phyloP scores from a whole-genome alignment of 306 rosid genomes.

The Cicer arietinum region DNA sequence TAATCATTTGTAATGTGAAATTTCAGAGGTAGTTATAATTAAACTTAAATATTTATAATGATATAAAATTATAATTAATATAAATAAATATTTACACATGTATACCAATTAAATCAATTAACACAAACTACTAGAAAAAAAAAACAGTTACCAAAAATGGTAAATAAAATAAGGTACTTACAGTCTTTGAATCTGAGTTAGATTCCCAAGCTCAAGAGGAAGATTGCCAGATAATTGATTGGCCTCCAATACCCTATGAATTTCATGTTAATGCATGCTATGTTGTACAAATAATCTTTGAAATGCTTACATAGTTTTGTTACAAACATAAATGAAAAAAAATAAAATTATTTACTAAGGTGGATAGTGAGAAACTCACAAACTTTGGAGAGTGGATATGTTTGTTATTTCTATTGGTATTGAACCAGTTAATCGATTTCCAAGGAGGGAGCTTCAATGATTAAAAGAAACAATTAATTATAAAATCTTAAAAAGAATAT shows the following conservation, averaged over 20 bases:
- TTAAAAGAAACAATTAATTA: not conserved
- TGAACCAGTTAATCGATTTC: conserved; percentile 48
- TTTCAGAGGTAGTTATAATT: no score
- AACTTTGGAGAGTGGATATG: conserved; percentile 57
- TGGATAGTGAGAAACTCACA: conserved; percentile 54
- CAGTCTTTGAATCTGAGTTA: conserved; percentile 54
- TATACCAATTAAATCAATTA: not conserved
- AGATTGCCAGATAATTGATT: conserved; percentile 63
- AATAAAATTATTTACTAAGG: not conserved
- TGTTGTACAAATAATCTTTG: not conserved
- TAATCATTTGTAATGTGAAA: not conserved
- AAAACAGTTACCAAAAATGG: not conserved
- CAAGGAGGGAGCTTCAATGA: conserved; percentile 46
- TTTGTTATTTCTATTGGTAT: conserved; percentile 58
- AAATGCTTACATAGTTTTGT: not conserved
- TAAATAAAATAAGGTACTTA: conserved; percentile 37
- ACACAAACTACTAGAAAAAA: not conserved
- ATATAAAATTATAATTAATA: no score
- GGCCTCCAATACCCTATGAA: conserved; percentile 51
- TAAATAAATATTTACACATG: no score
- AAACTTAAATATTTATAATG: not conserved
- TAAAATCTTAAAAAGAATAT: no score
- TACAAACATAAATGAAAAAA: not conserved
- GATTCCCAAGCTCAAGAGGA: conserved; percentile 65
- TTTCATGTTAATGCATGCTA: not conserved